Evolutionary conservation across 2,329 filamentous ascomycete genomes (phyloP), one percentile per base, ranked within the genome.

Genomic region (Aspergillus sergii): DNA sequence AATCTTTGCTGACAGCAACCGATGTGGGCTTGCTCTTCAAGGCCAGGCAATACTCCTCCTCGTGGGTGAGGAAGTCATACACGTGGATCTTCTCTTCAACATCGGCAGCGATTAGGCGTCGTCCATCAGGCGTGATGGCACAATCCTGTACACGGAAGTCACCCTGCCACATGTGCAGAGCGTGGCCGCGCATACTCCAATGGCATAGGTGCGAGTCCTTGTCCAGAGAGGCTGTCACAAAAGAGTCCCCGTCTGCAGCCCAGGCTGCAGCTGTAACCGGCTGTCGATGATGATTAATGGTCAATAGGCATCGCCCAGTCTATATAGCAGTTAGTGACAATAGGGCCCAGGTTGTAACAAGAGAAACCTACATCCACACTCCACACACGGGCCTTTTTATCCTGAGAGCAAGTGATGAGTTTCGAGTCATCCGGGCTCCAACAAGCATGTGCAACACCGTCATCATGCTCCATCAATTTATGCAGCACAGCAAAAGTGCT

Each of bases 381-480:
- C 91, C 92, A 97, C 65, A 97, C 78, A 41, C 89, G 86, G 1
- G 92, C 93, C 65, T 85, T 85, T 53, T 85, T 86, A 72, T 96
- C 92, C 68, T 88, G 85, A 19, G 88, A 91, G 75, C 94, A 98
- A 19, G 91, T 94, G 45, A 98, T 88, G 39, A 99, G 83, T 79
- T 92, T 92, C 1, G 86, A 85, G 78, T 96, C 92, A 76, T 99
- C 93, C 6, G 94, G 95, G 74, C 94, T 97, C 92, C 95, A 99
- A 1, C 92, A 85, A 4, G 96, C 80, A 71, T 94, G 93, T 23
- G 91, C 89, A 14, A 97, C 89, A 1, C 91, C 90, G 3, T 81
- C 81, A 1, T 86, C 83, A 70, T 96, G 92, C 4, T 89, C 88
- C 5, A 81, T 81, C 11, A 96, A 80, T 53, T 78, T 83, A 61